These are phyloP conservation scores for Gomphus bonarii DNA, from an alignment of 1,284 basidiomycete species.

Conservation along the genomic window DNA sequence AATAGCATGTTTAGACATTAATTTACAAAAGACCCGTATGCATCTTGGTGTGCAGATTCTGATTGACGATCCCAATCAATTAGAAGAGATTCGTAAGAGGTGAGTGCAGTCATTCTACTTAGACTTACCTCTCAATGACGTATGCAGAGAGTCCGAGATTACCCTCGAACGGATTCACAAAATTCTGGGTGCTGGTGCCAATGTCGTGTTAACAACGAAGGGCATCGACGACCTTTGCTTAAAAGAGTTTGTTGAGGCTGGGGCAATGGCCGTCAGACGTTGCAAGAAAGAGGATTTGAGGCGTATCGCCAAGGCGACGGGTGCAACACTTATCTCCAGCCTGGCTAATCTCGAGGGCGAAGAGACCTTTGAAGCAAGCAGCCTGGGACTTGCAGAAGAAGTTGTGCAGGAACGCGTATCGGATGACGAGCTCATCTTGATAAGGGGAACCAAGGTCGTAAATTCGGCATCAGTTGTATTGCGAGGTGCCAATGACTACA, in stretches of 20 bases:
- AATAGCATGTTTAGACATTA: slow-evolving; percentile 98
- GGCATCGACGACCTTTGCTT: slow-evolving; percentile 98
- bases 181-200: slow-evolving; percentile 92
- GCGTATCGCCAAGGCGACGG: slow-evolving; percentile 95
- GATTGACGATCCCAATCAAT: slow-evolving; percentile 92
- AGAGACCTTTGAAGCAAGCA: slow-evolving; percentile 91
- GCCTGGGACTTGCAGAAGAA: slow-evolving; percentile 88
- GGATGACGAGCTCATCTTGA: slow-evolving; percentile 96
- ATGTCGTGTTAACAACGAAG: slow-evolving; percentile 96
- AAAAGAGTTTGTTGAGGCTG: slow-evolving; percentile 99
- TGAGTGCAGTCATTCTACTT: slow-evolving; percentile 24
- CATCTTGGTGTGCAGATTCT: slow-evolving; percentile 97
- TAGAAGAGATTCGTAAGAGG: slow-evolving; percentile 95
- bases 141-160: slow-evolving; percentile 83
- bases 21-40: slow-evolving; percentile 96
- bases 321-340: slow-evolving; percentile 87
- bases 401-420: slow-evolving; percentile 95
- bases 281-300: slow-evolving; percentile 97
- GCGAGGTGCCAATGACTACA: slow-evolving; percentile 97
- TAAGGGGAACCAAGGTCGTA: slow-evolving; percentile 97
- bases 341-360: slow-evolving; percentile 97
- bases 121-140: slow-evolving; percentile 9
- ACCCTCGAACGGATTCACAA: slow-evolving; percentile 94
- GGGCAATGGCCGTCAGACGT: slow-evolving; percentile 96
- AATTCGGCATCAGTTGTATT: slow-evolving; percentile 89